Evolutionary conservation across 192 early-diverging fungal species (phyloP), one percentile per base, ranked within the genome.

Genomic region (Cetraspora pellucida): DNA sequence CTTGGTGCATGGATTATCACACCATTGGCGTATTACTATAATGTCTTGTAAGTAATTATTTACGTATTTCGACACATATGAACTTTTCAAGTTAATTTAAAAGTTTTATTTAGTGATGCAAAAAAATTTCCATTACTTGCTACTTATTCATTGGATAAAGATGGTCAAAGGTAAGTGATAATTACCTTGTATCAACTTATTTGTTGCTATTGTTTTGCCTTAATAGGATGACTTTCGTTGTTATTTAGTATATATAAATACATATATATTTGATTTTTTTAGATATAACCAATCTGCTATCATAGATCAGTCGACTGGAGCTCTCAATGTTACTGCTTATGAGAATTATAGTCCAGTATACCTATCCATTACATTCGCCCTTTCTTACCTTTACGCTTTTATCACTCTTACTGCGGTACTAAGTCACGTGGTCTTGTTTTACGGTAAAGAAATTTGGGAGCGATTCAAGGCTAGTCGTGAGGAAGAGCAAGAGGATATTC

Each of bases 351-450:
- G 85, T 0, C 90, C 88, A 19, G 76, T 91, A 6, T 86, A 85
- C 55, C 81, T 93, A 82, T 85, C 88, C 4, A 81, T 82, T 47
- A 79, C 85, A 6, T 93, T 91, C 77, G 89, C 87, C 19, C 71
- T 79, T 59, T 74, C 81, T 1, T 93, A 93, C 67, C 86, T 86
- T 0, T 81, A 88, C 75, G 82, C 85, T 14, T 89, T 93, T 68
- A 87, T 86, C 7, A 80, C 81, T 14, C 79, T 93, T 11, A 82
- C 86, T 37, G 87, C 91, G 54, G 82, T 88, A 23, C 75, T 93
- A 27, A 79, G 84, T 47, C 89, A 91, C 49, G 80, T 85, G 10
- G 76, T 75, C 1, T 82, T 91, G 11, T 84, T 86, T 82, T 82
- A 91, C 80, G 87, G 89, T 43, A 73, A 82, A 68, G 87, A 90